Evolutionary conservation across 192 early-diverging fungal species (phyloP).

Genomic region (Helicostylum pulchrum): DNA sequence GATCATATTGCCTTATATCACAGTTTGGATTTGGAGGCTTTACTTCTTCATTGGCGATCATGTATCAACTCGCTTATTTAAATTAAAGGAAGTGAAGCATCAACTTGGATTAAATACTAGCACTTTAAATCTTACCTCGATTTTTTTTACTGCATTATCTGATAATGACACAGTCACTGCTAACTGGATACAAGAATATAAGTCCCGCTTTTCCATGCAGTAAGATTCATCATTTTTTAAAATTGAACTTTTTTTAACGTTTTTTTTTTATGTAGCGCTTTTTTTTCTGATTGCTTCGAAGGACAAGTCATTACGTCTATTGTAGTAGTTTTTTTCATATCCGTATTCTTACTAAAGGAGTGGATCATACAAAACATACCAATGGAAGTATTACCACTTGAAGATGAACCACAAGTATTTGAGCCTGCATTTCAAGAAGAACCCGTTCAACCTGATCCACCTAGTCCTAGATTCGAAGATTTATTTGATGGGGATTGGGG

Average conservation of each 20-base stretch:
- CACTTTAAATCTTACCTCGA: neutral
- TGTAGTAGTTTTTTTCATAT: slow-evolving; percentile 75
- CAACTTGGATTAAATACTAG: neutral
- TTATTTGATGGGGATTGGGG: too few relatives aligned
- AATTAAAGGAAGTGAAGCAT: neutral
- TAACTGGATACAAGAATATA: neutral
- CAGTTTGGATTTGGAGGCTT: slow-evolving; percentile 83
- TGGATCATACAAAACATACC: slow-evolving; percentile 81
- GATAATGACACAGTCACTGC: neutral
- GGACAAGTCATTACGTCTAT: slow-evolving; percentile 78
- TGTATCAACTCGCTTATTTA: neutral
- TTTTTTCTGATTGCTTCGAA: slow-evolving; percentile 70
- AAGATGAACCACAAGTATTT: neutral
- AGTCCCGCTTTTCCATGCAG: neutral
- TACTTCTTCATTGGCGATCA: slow-evolving; percentile 72
- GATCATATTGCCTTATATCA: slow-evolving; percentile 76
- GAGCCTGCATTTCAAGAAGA: neutral
- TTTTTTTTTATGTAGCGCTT: slow-evolving; percentile 13
- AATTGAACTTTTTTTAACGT: neutral
- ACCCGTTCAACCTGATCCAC: neutral
- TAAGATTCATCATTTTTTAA: neutral
- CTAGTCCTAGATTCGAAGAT: neutral
- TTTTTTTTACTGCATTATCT: too few relatives aligned
- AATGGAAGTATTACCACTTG: slow-evolving; percentile 3
- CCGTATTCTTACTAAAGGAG: slow-evolving; percentile 78